These are phyloP conservation scores for Fonsecaea multimorphosa DNA, from an alignment of 2,329 filamentous ascomycete species.

Conservation along the genomic window DNA sequence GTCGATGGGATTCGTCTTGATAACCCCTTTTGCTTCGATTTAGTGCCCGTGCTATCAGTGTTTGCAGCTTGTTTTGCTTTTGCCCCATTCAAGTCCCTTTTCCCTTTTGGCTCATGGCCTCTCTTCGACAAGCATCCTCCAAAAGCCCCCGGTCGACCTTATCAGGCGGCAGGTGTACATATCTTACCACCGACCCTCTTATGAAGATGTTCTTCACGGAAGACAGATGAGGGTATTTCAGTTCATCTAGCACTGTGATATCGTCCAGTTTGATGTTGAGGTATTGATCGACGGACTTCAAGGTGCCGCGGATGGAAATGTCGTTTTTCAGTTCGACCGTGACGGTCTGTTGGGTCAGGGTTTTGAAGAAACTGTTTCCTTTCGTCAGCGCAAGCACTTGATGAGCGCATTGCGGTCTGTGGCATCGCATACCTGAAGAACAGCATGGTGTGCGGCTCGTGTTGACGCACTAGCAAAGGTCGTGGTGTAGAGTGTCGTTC, in stretches of 20 bases:
- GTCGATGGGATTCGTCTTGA: background rate
- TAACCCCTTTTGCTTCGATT: background rate
- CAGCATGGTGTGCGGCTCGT: constrained; percentile 20
- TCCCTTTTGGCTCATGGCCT: constrained; percentile 52
- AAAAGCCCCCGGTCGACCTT: constrained; percentile 85
- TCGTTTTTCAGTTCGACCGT: constrained; percentile 99
- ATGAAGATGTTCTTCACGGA: constrained; percentile 97
- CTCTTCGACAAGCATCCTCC: constrained; percentile 89
- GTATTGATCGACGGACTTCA: constrained; percentile 98
- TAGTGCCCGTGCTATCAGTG: background rate
- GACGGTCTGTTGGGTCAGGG: constrained; percentile 94
- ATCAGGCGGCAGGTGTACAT: constrained; percentile 82
- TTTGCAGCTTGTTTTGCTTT: background rate
- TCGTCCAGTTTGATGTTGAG: constrained; percentile 99
- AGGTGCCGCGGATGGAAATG: constrained; percentile 90
- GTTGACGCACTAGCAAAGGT: background rate
- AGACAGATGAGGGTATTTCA: constrained; percentile 90
- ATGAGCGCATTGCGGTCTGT: background rate
- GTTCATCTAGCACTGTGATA: constrained; percentile 87
- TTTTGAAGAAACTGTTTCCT: constrained; percentile 82
- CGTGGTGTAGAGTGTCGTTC: background rate
- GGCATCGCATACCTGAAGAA: constrained; percentile 33
- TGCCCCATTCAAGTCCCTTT: constrained; percentile 17
- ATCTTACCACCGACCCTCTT: constrained; percentile 87
- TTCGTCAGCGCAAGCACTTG: background rate